phyloP scores from a whole-genome alignment of 106 monocot genomes.

The Chionographis japonica region DNA sequence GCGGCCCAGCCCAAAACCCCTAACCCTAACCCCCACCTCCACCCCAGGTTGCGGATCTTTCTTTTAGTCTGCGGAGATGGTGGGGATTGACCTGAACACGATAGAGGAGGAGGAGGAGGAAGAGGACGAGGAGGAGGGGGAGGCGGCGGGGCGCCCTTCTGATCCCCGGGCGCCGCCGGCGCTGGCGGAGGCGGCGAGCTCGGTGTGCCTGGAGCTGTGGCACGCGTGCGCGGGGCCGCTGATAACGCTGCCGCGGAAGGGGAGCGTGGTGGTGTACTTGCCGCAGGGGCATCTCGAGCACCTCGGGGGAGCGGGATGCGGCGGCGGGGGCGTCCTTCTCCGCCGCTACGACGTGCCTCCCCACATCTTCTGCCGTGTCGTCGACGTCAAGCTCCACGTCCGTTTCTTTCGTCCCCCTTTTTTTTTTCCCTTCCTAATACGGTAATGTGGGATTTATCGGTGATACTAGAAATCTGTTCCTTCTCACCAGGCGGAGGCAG shows the following conservation, averaged over 20 bases:
- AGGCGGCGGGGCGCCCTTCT: neutral
- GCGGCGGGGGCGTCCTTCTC: neutral
- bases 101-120: constrained; percentile 57
- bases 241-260: constrained; percentile 67
- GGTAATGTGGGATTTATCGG: no score
- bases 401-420: neutral
- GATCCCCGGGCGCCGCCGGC: neutral
- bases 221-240: constrained; percentile 87
- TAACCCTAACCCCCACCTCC: neutral
- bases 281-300: constrained; percentile 93
- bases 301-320: constrained; percentile 12
- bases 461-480: no score
- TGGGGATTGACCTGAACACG: constrained; percentile 90
- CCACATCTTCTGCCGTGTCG: constrained; percentile 80
- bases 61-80: constrained; percentile 2
- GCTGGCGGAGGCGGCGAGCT: neutral
- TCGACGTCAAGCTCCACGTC: constrained; percentile 79
- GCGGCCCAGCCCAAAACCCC: neutral
- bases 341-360: constrained; percentile 38
- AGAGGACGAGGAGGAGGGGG: constrained; percentile 18
- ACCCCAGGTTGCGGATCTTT: neutral
- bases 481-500: constrained; percentile 58
- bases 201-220: constrained; percentile 91
- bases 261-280: constrained; percentile 81
- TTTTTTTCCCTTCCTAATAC: neutral